phyloP scores from a whole-genome alignment of 148 eudicot genomes.

The Dysphania ambrosioides region DNA sequence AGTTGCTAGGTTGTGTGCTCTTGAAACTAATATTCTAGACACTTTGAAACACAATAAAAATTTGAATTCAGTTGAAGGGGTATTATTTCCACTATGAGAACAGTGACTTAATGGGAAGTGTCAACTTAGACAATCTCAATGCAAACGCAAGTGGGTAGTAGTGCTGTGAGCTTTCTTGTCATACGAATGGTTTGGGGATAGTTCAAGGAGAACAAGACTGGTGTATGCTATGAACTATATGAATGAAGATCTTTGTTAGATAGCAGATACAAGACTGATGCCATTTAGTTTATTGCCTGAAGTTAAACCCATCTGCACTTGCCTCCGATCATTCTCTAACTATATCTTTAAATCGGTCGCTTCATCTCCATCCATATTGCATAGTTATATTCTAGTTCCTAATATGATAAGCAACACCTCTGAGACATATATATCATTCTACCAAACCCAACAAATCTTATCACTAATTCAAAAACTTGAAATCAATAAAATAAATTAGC shows the following conservation, averaged over 20 bases:
- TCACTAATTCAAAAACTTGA: too few relatives aligned
- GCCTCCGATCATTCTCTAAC: not conserved
- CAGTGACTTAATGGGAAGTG: too few relatives aligned
- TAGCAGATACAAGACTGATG: not conserved
- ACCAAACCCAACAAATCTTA: too few relatives aligned
- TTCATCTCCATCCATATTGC: not conserved
- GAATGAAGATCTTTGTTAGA: not conserved
- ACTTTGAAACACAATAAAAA: too few relatives aligned
- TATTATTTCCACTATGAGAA: not conserved
- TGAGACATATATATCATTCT: too few relatives aligned
- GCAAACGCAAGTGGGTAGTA: not conserved
- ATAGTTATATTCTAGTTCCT: not conserved
- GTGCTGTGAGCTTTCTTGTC: not conserved
- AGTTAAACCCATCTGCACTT: not conserved
- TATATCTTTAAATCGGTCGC: not conserved
- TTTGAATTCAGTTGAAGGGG: too few relatives aligned
- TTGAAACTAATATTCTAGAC: too few relatives aligned
- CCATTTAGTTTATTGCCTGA: not conserved
- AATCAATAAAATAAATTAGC: too few relatives aligned
- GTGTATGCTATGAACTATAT: not conserved
- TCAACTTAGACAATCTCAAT: not conserved
- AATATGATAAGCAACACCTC: not conserved
- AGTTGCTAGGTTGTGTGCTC: too few relatives aligned
- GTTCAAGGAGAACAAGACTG: not conserved
- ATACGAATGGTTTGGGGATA: not conserved